Percentiles rank a stretch among this genome's conserved stretches.
Conservation (phyloP, 1,139 yeast genomes). For the Saccharomyces hybrid region DNA sequence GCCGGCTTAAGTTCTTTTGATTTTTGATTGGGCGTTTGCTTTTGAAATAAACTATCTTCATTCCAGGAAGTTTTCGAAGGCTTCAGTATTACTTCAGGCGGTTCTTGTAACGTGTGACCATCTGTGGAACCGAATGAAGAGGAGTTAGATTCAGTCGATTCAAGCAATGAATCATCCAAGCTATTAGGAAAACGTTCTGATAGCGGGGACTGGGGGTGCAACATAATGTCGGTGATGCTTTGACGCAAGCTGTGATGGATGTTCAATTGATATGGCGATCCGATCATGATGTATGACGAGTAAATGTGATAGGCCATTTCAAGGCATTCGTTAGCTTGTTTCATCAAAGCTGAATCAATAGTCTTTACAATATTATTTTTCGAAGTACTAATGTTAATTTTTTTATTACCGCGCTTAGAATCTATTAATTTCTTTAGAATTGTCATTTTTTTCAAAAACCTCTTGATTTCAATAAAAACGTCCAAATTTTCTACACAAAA, state of each 20-base stretch:
- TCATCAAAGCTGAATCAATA: slow-evolving; percentile 35
- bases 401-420: slow-evolving; percentile 16
- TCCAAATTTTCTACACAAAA: slow-evolving; percentile 71
- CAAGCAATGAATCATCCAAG: not conserved
- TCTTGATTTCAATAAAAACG: slow-evolving; percentile 53
- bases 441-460: slow-evolving; percentile 35
- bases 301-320: slow-evolving; percentile 56
- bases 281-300: slow-evolving; percentile 57
- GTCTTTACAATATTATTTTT: slow-evolving; percentile 17
- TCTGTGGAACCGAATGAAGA: not conserved
- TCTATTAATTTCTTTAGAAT: slow-evolving; percentile 32
- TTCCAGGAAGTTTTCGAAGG: not conserved
- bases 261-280: slow-evolving; percentile 66
- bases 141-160: not conserved
- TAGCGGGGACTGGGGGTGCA: slow-evolving; percentile 32
- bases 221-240: slow-evolving; percentile 41
- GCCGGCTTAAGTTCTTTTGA: slow-evolving; percentile 3
- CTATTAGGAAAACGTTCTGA: slow-evolving; percentile 3
- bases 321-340: slow-evolving; percentile 44
- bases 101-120: not conserved
- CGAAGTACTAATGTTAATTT: slow-evolving; percentile 9
- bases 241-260: slow-evolving; percentile 53
- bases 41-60: not conserved
- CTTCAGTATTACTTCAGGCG: not conserved
- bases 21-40: not conserved